These are phyloP conservation scores for Capsicum rhomboideum DNA, from an alignment of 257 asterid species.

Conservation along the genomic window DNA sequence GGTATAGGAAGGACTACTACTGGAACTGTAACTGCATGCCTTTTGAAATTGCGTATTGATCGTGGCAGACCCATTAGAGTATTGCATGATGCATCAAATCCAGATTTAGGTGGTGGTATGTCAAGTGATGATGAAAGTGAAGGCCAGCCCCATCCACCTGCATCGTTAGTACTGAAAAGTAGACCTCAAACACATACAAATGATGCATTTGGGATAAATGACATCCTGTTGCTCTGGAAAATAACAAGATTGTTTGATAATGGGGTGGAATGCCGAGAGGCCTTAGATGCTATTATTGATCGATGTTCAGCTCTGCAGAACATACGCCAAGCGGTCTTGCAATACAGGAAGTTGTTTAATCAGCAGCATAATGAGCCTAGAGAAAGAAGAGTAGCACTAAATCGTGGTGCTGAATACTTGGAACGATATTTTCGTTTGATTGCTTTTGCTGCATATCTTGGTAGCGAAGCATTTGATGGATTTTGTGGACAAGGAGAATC, in stretches of 20 bases:
- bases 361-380: constrained; percentile 94
- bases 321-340: constrained; percentile 95
- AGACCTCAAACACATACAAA: constrained; percentile 38
- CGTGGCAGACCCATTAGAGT: constrained; percentile 80
- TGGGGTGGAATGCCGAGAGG: constrained; percentile 95
- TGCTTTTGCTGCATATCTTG: constrained; percentile 98
- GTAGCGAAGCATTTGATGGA: constrained; percentile 97
- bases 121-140: constrained; percentile 53
- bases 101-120: constrained; percentile 23
- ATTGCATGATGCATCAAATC: constrained; percentile 41
- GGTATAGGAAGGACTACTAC: constrained; percentile 98
- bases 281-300: constrained; percentile 84
- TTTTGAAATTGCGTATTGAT: constrained; percentile 81
- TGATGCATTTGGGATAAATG: constrained; percentile 85
- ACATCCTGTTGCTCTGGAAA: constrained; percentile 83
- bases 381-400: constrained; percentile 92
- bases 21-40: constrained; percentile 97
- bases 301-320: constrained; percentile 95
- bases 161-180: constrained; percentile 26
- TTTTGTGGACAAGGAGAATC: constrained; percentile 78
- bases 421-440: constrained; percentile 95
- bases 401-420: constrained; percentile 98
- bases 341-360: constrained; percentile 78
- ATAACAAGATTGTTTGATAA: constrained; percentile 94
- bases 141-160: constrained; percentile 28